Conservation (phyloP, 345 rosid species). For the Garcia nutans region DNA sequence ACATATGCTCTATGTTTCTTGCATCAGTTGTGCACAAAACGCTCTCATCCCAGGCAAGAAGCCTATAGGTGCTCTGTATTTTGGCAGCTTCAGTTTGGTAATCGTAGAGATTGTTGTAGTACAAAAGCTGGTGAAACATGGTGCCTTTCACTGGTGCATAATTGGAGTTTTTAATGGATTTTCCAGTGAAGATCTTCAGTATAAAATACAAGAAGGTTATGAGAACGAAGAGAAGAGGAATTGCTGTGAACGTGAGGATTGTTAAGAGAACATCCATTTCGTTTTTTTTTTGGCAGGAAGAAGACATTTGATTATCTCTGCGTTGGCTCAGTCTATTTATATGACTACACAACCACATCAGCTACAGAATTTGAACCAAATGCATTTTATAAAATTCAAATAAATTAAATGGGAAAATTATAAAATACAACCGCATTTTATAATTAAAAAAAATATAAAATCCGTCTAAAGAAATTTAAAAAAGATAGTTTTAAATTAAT, state of each 20-base stretch:
- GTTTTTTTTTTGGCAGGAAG: too few species aligned
- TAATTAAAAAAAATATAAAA: too few species aligned
- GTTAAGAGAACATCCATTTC: slow-evolving; percentile 28
- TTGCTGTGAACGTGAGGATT: slow-evolving; percentile 23
- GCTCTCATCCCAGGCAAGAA: slow-evolving; percentile 45
- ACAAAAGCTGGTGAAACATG: slow-evolving; percentile 39
- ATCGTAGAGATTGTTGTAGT: slow-evolving; percentile 53
- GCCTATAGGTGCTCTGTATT: slow-evolving; percentile 50
- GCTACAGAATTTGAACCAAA: too few species aligned
- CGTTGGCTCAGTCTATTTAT: too few species aligned
- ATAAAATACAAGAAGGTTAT: slow-evolving; percentile 20
- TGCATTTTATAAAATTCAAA: too few species aligned
- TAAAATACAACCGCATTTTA: too few species aligned
- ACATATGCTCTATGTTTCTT: slow-evolving; percentile 60
- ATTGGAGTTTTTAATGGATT: slow-evolving; percentile 41
- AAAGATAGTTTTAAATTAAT: too few species aligned
- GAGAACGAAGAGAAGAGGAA: slow-evolving; percentile 25
- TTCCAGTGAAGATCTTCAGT: slow-evolving; percentile 41
- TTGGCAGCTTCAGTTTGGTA: slow-evolving; percentile 48
- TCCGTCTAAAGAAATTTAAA: too few species aligned
- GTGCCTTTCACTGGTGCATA: slow-evolving; percentile 62
- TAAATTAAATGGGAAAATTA: too few species aligned
- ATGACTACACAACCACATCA: too few species aligned
- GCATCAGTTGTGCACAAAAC: slow-evolving; percentile 52
- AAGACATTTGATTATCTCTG: too few species aligned